phyloP scores from a whole-genome alignment of 179 eudicot genomes.

The Nepenthes alata region DNA sequence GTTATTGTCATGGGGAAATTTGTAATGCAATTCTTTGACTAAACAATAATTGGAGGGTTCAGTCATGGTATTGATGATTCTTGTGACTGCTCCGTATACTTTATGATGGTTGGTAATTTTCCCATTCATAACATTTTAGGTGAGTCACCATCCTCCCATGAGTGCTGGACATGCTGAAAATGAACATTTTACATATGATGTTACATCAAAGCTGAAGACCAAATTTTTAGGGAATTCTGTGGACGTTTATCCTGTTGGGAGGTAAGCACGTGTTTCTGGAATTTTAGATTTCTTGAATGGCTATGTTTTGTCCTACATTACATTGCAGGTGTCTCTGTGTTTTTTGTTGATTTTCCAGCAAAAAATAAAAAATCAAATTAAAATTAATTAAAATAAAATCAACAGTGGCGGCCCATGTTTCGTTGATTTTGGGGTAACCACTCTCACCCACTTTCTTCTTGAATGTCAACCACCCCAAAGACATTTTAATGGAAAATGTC shows the following conservation, averaged over 20 bases:
- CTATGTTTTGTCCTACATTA: background rate
- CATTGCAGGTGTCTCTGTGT: background rate
- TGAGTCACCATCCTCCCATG: conserved; percentile 97
- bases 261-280: conserved; percentile 27
- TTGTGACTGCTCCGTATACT: background rate
- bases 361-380: no score
- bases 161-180: conserved; percentile 97
- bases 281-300: background rate
- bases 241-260: conserved; percentile 93
- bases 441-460: no score
- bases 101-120: background rate
- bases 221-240: conserved; percentile 86
- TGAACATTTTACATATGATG: conserved; percentile 75
- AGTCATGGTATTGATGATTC: background rate
- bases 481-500: no score
- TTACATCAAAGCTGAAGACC: conserved; percentile 89
- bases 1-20: no score
- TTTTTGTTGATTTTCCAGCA: no score
- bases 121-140: conserved; percentile 18
- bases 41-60: background rate
- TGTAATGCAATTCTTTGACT: background rate
- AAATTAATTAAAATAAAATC: no score
- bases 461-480: no score
- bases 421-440: no score
- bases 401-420: no score